phyloP scores from a whole-genome alignment of 208 protist species.

The Herpetomonas tarakana region DNA sequence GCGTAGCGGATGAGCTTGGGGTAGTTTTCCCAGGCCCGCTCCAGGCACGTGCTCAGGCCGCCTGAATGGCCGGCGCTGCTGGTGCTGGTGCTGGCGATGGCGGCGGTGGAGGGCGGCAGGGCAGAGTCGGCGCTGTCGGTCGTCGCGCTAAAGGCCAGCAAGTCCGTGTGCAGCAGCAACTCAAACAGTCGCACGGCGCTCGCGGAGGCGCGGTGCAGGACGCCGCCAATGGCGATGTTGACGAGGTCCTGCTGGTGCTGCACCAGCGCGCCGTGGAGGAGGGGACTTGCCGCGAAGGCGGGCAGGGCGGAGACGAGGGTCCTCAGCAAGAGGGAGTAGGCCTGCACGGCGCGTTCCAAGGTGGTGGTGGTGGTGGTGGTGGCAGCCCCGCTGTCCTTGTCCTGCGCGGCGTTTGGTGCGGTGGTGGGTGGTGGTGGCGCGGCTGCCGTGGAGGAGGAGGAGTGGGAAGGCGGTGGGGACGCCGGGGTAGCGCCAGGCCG shows the following conservation, averaged over 20 bases:
- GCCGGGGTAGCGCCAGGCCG: not conserved
- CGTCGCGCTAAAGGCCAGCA: slow-evolving; percentile 20
- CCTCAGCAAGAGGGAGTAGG: slow-evolving; percentile 22
- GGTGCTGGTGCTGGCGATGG: not conserved
- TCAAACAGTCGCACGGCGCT: slow-evolving; percentile 36
- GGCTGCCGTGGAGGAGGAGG: too few species aligned
- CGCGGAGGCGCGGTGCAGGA: slow-evolving; percentile 23
- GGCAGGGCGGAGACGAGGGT: slow-evolving; percentile 30
- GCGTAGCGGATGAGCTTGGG: slow-evolving; percentile 24
- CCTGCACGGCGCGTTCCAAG: slow-evolving; percentile 37
- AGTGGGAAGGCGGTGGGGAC: too few species aligned
- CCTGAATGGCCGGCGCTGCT: not conserved
- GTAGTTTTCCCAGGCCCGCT: slow-evolving; percentile 37
- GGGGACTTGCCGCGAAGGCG: slow-evolving; percentile 21
- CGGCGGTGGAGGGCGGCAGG: not conserved
- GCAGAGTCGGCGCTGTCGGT: not conserved
- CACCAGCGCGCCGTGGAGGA: slow-evolving; percentile 46
- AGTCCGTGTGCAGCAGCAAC: slow-evolving; percentile 45
- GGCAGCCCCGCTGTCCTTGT: not conserved
- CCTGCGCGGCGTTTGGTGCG: not conserved
- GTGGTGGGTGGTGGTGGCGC: too few species aligned
- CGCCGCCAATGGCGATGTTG: slow-evolving; percentile 33
- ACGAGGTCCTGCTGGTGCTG: slow-evolving; percentile 40
- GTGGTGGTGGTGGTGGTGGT: not conserved
- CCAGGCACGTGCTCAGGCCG: slow-evolving; percentile 9